These are phyloP conservation scores for Fusarium gaditjirri DNA, from an alignment of 2,329 filamentous ascomycete species.

Conservation along the genomic window DNA sequence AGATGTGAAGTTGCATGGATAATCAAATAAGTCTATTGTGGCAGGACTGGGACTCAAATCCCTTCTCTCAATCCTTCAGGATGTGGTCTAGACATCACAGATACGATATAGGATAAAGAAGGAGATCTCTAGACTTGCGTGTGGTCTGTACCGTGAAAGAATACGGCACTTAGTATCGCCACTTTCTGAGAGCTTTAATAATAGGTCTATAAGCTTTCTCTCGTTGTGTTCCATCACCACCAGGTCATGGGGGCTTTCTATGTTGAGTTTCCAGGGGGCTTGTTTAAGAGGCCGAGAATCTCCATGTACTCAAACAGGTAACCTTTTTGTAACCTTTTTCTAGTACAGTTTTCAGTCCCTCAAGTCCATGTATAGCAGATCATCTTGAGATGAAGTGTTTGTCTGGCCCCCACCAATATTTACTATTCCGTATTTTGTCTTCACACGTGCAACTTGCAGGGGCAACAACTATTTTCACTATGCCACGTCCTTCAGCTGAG, in stretches of 20 bases:
- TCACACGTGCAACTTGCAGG: neutral
- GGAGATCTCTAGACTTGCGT: neutral
- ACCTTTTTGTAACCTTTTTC: neutral
- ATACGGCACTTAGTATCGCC: neutral
- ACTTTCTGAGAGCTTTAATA: neutral
- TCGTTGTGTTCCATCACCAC: neutral
- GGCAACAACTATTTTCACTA: neutral
- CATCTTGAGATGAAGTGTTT: neutral
- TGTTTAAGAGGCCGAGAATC: neutral
- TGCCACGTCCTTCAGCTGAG: neutral
- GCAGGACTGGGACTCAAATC: neutral
- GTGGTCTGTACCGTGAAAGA: neutral
- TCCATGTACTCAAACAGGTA: neutral
- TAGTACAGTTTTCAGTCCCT: neutral
- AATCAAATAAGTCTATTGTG: neutral
- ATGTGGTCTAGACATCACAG: neutral
- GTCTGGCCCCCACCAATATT: neutral
- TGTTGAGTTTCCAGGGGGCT: neutral
- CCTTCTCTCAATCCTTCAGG: neutral
- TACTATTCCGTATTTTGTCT: neutral
- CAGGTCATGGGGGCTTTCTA: neutral
- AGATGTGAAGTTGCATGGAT: slow-evolving; percentile 17
- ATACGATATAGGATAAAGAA: neutral
- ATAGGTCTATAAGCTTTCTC: neutral
- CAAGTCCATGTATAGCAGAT: neutral